Evolutionary conservation across 306 rosid genomes (phyloP), one percentile per base, ranked within the genome.

Genomic region (Castanospermum australe): DNA sequence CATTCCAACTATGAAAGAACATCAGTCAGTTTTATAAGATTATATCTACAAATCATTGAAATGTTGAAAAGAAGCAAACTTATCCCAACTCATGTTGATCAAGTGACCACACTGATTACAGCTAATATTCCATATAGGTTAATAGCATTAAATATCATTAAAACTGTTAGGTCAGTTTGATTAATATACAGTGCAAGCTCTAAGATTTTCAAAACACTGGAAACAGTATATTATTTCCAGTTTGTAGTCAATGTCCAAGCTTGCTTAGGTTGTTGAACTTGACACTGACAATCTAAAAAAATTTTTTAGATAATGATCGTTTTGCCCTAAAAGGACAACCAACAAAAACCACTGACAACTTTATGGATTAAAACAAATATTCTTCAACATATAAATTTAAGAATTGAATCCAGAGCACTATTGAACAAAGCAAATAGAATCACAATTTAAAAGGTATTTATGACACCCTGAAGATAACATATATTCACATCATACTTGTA

Each of bases 11-110:
- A 42, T 55, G 32, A 51, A 56, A 76, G 61, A 44, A 59, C n/a
- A 50, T 50, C 75, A 61, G 67, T 55, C n/a, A 61, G 18, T 65
- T 24, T 63, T 18, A 35, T 28, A 39, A 71, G 60, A 67, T 41
- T 63, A 47, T 54, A 78, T 77, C 13, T 42, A 36, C 15, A 77
- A 77, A 71, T 56, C 78, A 72, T 5, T 45, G 22, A 78, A 65
- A 65, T 32, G 61, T 60, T 77, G 35, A 41, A 67, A 36, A 48
- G 50, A 65, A 47, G 52, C 71, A 51, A 54, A 48, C 51, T 21
- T 21, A 63, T 57, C 14, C 39, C 33, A 68, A 52, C 70, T 36
- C 22, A 50, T 14, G 48, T 54, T 52, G 41, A 70, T 41, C 14
- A 82, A 71, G 33, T 52, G 15, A 4, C 55, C 15, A 25, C 15